Percentiles rank a stretch among this genome's conserved stretches.
phyloP scores from a whole-genome alignment of 2,329 filamentous ascomycete species.

The Myriosclerotinia scirpicola region DNA sequence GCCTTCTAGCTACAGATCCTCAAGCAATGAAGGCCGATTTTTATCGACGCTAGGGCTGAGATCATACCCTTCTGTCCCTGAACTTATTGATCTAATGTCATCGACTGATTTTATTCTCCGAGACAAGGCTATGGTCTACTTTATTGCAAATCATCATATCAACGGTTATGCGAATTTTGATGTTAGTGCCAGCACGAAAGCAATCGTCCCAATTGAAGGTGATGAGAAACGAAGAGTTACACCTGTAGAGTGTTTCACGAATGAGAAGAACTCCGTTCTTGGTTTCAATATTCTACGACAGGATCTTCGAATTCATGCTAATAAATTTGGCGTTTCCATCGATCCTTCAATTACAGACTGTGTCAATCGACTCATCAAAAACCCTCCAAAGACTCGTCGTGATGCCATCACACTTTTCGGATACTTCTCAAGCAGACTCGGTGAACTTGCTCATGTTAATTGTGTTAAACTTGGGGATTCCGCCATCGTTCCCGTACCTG shows the following conservation, averaged over 20 bases:
- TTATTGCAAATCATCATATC: conserved; percentile 73
- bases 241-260: conserved; percentile 79
- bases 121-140: conserved; percentile 74
- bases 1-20: conserved; percentile 55
- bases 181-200: conserved; percentile 53
- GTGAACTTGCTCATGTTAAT: conserved; percentile 66
- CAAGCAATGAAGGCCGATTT: conserved; percentile 72
- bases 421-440: conserved; percentile 77
- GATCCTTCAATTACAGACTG: conserved; percentile 80
- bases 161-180: conserved; percentile 72
- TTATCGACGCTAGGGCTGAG: conserved; percentile 71
- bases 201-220: conserved; percentile 73
- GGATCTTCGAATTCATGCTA: conserved; percentile 77
- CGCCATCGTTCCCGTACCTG: conserved; percentile 68
- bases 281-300: conserved; percentile 75
- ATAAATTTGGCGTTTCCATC: conserved; percentile 79
- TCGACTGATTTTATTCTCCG: conserved; percentile 59
- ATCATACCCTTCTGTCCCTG: conserved; percentile 66
- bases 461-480: conserved; percentile 62
- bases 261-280: conserved; percentile 72
- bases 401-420: conserved; percentile 73
- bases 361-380: conserved; percentile 68
- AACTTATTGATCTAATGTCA: conserved; percentile 77
- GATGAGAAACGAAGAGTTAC: conserved; percentile 63
- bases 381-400: conserved; percentile 65